Evolutionary conservation across 2,329 filamentous ascomycete species (phyloP).

Genomic region (Fusarium euwallaceae): DNA sequence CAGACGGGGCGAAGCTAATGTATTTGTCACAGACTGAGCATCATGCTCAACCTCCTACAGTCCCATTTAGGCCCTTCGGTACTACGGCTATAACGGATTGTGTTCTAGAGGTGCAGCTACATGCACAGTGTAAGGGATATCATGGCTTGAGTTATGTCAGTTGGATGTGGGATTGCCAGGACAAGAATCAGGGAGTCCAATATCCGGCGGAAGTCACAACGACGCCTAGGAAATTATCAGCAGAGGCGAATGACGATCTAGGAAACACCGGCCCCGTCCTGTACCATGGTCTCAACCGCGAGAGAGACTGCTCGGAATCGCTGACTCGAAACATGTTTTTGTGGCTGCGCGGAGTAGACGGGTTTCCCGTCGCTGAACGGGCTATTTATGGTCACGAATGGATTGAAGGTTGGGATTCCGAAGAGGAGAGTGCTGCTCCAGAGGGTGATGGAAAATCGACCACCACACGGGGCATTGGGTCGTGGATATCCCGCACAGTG

Average conservation of each 20-base stretch:
- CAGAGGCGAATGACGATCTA: not conserved
- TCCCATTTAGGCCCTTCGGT: not conserved
- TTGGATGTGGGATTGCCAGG: slow-evolving; percentile 12
- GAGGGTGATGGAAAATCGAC: not conserved
- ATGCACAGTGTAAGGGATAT: slow-evolving; percentile 2
- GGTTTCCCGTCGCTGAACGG: not conserved
- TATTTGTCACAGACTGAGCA: not conserved
- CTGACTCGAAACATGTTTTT: not conserved
- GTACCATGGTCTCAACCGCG: not conserved
- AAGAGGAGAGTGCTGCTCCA: slow-evolving; percentile 17
- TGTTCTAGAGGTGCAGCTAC: slow-evolving; percentile 26
- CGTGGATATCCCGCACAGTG: not conserved
- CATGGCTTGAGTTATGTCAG: slow-evolving; percentile 21
- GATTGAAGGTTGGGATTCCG: slow-evolving; percentile 16
- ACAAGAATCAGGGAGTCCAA: not conserved
- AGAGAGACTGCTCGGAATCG: not conserved
- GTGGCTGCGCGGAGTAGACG: slow-evolving; percentile 3
- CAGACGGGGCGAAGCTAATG: not conserved
- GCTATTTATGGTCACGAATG: not conserved
- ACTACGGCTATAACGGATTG: slow-evolving; percentile 16
- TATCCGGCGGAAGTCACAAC: not conserved
- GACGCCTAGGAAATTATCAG: not conserved
- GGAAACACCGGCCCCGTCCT: not conserved
- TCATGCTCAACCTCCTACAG: not conserved
- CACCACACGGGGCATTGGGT: not conserved